Percentiles rank a stretch among this genome's conserved stretches.
phyloP scores from a whole-genome alignment of 1,284 basidiomycete genomes.

The Marasmius oreades region DNA sequence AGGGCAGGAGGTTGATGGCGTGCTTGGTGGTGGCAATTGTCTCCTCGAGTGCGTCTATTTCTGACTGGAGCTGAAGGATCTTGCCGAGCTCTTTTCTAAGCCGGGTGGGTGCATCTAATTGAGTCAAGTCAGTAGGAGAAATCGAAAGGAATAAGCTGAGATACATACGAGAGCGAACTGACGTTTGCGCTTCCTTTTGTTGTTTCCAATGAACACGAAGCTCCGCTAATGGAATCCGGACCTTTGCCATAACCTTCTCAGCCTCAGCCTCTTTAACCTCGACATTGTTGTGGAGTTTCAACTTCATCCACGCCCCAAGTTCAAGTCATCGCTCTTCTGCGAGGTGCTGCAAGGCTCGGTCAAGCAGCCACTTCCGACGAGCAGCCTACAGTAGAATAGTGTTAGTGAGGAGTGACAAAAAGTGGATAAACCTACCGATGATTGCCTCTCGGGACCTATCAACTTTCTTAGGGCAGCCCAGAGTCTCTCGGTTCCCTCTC shows the following conservation, averaged over 20 bases:
- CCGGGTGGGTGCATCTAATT: neutral
- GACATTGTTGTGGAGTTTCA: neutral
- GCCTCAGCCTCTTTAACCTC: neutral
- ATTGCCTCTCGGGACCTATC: neutral
- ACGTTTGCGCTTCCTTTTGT: neutral
- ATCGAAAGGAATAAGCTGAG: neutral
- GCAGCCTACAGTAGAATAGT: neutral
- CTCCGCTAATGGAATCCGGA: neutral
- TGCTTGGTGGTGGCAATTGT: neutral
- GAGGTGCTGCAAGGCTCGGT: neutral
- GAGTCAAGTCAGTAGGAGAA: neutral
- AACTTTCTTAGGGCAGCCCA: neutral
- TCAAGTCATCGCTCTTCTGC: neutral
- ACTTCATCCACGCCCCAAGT: too few relatives aligned
- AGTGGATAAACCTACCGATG: neutral
- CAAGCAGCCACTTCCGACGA: neutral
- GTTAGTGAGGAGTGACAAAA: neutral
- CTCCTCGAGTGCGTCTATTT: neutral
- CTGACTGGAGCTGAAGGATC: neutral
- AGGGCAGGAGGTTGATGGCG: neutral
- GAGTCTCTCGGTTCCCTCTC: neutral
- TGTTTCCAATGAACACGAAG: neutral
- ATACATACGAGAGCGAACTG: neutral
- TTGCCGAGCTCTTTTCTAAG: neutral
- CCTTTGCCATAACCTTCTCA: neutral